phyloP scores from a whole-genome alignment of 176 grass and related monocot species.

The Urochloa ruziziensis region DNA sequence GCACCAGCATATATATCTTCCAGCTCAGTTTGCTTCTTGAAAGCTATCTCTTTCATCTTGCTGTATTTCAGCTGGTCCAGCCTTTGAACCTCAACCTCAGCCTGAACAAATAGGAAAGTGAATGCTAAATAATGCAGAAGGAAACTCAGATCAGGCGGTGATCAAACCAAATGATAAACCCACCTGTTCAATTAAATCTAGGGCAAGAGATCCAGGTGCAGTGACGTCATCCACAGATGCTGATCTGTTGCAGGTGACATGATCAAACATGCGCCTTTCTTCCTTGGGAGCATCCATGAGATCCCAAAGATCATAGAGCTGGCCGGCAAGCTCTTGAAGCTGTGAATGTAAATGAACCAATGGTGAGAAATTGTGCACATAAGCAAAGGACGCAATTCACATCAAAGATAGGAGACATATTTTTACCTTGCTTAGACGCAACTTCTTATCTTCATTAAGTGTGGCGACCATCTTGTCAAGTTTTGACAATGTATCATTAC shows the following conservation, averaged over 20 bases:
- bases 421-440: slow-evolving; percentile 81
- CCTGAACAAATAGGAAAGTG: slow-evolving; percentile 39
- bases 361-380: slow-evolving; percentile 12
- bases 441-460: slow-evolving; percentile 91
- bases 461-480: slow-evolving; percentile 75
- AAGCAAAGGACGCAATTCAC: neutral
- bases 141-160: neutral
- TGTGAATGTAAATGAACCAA: slow-evolving; percentile 26
- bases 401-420: neutral
- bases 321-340: slow-evolving; percentile 95
- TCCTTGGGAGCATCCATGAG: slow-evolving; percentile 89
- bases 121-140: slow-evolving; percentile 15
- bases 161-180: slow-evolving; percentile 25
- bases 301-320: slow-evolving; percentile 98
- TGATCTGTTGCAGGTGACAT: slow-evolving; percentile 89
- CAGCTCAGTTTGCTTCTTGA: slow-evolving; percentile 82
- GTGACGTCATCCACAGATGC: slow-evolving; percentile 82
- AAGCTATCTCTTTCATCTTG: slow-evolving; percentile 94
- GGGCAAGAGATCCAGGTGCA: slow-evolving; percentile 78
- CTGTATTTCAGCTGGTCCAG: slow-evolving; percentile 77
- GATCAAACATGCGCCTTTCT: slow-evolving; percentile 84
- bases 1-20: slow-evolving; percentile 80
- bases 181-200: slow-evolving; percentile 97
- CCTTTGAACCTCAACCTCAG: slow-evolving; percentile 81
- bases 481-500: slow-evolving; percentile 83